Evolutionary conservation across 768 basidiomycete species (phyloP).

Genomic region (Dendrothele bispora): DNA sequence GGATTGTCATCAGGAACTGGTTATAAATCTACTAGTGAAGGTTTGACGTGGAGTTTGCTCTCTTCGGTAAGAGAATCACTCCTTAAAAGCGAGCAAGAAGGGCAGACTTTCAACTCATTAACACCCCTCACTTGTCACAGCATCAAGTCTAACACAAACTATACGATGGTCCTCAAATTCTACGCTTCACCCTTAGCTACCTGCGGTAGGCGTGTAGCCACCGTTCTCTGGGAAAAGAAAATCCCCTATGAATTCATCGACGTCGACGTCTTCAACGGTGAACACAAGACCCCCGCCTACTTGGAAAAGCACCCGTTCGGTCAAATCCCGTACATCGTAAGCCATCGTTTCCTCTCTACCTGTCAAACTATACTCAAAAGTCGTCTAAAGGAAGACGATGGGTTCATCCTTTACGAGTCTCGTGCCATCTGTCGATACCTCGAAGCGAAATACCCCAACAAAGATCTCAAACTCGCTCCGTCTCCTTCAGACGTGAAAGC

Average conservation of each 20-base stretch:
- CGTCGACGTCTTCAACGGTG: constrained; percentile 32
- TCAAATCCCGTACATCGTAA: constrained; percentile 56
- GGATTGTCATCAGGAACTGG: no score
- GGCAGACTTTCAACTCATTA: no score
- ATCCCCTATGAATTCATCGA: constrained; percentile 52
- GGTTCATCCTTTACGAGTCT: constrained; percentile 61
- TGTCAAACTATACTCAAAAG: not conserved
- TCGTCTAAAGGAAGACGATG: constrained; percentile 49
- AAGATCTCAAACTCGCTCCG: constrained; percentile 55
- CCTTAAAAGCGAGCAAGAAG: no score
- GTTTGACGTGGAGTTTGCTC: no score
- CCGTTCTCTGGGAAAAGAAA: constrained; percentile 52
- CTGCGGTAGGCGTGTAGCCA: constrained; percentile 51
- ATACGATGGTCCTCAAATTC: no score
- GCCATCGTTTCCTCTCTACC: constrained; percentile 9
- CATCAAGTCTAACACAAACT: no score
- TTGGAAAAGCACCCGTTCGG: constrained; percentile 61
- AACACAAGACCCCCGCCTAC: constrained; percentile 47
- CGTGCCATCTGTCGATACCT: constrained; percentile 65
- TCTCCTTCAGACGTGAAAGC: constrained; percentile 36
- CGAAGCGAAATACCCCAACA: constrained; percentile 48
- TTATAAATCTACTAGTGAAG: no score
- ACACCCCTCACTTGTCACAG: no score
- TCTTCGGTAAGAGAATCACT: no score
- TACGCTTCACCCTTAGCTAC: no score